These are phyloP conservation scores for Lachancea quebecensis DNA, from an alignment of 805 yeast species.

Conservation along the genomic window DNA sequence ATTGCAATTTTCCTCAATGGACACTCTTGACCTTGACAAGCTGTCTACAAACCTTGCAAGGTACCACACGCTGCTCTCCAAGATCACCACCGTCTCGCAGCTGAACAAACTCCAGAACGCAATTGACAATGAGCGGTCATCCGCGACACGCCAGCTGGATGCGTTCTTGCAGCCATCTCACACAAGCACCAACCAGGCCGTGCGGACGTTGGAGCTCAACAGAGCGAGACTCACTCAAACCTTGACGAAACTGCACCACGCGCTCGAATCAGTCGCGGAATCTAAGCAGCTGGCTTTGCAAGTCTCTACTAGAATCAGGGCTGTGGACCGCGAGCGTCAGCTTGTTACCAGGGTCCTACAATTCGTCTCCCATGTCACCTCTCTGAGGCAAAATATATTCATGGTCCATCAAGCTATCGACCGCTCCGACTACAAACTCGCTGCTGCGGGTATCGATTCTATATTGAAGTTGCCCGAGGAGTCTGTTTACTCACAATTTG, in stretches of 20 bases:
- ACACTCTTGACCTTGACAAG: slow-evolving; percentile 15
- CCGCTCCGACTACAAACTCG: slow-evolving; percentile 56
- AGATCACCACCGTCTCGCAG: slow-evolving; percentile 27
- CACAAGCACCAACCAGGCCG: slow-evolving; percentile 17
- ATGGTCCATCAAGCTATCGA: slow-evolving; percentile 65
- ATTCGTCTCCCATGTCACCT: slow-evolving; percentile 59
- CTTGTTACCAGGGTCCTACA: slow-evolving; percentile 54
- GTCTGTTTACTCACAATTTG: slow-evolving; percentile 57
- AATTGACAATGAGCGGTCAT: slow-evolving; percentile 15
- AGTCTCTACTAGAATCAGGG: slow-evolving; percentile 62
- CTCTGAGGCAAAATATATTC: slow-evolving; percentile 57
- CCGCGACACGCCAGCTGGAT: slow-evolving; percentile 14
- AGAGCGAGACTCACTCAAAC: slow-evolving; percentile 61
- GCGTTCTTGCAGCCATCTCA: slow-evolving; percentile 20
- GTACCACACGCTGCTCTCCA: slow-evolving; percentile 22
- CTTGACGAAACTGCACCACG: slow-evolving; percentile 47
- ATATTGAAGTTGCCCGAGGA: slow-evolving; percentile 49
- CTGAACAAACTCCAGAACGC: slow-evolving; percentile 21
- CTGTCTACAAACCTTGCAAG: slow-evolving; percentile 24
- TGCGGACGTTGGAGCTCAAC: slow-evolving; percentile 48
- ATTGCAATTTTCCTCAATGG: neutral
- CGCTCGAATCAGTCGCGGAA: slow-evolving; percentile 46
- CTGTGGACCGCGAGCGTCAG: slow-evolving; percentile 62
- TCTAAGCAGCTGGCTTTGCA: slow-evolving; percentile 61
- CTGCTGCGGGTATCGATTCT: slow-evolving; percentile 58